Evolutionary conservation across 2,329 filamentous ascomycete genomes (phyloP).

Genomic region (Microcyclospora tardicrescens): DNA sequence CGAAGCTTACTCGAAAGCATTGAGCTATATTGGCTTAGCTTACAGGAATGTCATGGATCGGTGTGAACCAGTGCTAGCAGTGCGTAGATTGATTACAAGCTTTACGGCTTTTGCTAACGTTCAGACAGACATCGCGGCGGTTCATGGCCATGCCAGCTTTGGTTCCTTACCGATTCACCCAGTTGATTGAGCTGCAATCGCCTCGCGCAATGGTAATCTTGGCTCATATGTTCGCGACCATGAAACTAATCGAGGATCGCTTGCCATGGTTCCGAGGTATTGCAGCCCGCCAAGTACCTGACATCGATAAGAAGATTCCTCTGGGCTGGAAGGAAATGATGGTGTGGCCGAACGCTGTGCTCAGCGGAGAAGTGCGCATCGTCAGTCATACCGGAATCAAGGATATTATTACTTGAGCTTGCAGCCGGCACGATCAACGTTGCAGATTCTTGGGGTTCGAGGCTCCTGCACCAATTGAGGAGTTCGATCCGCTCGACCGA

Average conservation of each 20-base stretch:
- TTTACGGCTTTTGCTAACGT: too few species aligned
- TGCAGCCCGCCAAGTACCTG: slow-evolving; percentile 13
- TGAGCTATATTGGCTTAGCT: slow-evolving; percentile 13
- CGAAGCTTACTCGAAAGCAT: slow-evolving; percentile 9
- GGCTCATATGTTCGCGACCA: slow-evolving; percentile 14
- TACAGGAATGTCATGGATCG: slow-evolving; percentile 12
- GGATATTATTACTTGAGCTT: too few species aligned
- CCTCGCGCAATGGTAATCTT: slow-evolving; percentile 14
- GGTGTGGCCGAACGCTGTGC: slow-evolving; percentile 12
- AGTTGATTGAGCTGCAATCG: slow-evolving; percentile 11
- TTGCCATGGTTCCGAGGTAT: slow-evolving; percentile 14
- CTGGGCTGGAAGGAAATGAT: slow-evolving; percentile 12
- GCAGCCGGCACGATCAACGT: too few species aligned
- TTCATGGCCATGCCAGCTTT: slow-evolving; percentile 15
- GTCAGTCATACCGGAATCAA: too few species aligned
- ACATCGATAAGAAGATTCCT: slow-evolving; percentile 9
- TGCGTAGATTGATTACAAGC: too few species aligned
- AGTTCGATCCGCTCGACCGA: neutral
- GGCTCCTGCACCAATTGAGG: neutral
- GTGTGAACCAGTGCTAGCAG: slow-evolving; percentile 7
- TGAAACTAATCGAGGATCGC: slow-evolving; percentile 13
- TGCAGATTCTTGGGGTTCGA: too few species aligned
- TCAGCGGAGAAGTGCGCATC: neutral
- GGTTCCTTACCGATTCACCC: slow-evolving; percentile 11
- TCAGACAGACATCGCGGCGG: slow-evolving; percentile 8